Conservation (phyloP, 306 rosid species). For the Cucumis hystrix region DNA sequence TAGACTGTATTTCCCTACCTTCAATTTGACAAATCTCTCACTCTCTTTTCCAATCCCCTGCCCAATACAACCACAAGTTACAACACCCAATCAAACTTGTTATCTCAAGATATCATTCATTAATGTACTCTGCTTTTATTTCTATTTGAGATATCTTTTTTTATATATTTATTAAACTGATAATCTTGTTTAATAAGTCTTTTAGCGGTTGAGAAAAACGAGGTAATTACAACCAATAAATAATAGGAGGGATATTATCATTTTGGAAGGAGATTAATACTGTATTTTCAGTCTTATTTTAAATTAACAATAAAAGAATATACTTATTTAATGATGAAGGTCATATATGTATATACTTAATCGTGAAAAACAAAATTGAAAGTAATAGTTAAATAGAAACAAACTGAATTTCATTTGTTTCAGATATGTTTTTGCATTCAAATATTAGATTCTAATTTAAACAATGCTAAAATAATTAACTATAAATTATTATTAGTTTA, state of each 20-base stretch:
- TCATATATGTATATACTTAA: too few species aligned
- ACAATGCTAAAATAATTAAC: too few species aligned
- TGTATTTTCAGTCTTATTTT: too few species aligned
- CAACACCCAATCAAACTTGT: neutral
- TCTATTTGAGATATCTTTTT: neutral
- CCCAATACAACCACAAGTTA: neutral
- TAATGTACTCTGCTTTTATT: neutral
- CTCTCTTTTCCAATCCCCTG: neutral
- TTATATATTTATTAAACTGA: neutral
- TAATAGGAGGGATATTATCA: neutral
- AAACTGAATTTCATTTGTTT: too few species aligned
- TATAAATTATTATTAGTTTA: too few species aligned
- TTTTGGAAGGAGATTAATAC: neutral
- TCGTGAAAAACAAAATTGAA: too few species aligned
- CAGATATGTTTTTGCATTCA: too few species aligned
- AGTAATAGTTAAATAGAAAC: too few species aligned
- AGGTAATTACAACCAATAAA: neutral
- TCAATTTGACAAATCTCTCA: neutral
- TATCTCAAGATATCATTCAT: neutral
- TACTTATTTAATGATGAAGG: too few species aligned
- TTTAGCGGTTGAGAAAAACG: neutral
- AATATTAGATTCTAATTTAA: too few species aligned
- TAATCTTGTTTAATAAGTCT: neutral
- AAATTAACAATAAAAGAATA: too few species aligned
- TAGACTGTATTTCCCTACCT: neutral